These are phyloP conservation scores for Penicillium psychrosexuale DNA, from an alignment of 2,329 filamentous ascomycete species.

Conservation along the genomic window DNA sequence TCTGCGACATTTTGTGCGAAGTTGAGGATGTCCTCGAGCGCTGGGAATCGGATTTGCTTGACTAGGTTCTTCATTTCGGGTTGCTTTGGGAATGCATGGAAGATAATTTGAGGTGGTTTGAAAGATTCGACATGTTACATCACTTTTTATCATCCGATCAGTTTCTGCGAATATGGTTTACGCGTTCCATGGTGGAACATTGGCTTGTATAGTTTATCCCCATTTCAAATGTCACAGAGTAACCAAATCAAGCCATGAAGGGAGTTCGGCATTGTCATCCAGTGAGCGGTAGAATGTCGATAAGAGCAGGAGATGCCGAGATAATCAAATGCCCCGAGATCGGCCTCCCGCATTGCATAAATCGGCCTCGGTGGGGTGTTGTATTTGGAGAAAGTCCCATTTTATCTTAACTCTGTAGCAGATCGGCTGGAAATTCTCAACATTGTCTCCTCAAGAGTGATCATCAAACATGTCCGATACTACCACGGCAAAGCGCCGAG, in stretches of 20 bases:
- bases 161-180: background rate
- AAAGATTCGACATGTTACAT: background rate
- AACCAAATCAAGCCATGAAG: background rate
- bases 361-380: background rate
- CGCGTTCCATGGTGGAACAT: background rate
- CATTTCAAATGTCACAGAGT: background rate
- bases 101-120: background rate
- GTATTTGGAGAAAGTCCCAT: background rate
- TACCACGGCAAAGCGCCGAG: slow-evolving; percentile 13
- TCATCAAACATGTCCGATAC: background rate
- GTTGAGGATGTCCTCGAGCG: background rate
- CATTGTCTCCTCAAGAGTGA: background rate
- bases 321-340: background rate
- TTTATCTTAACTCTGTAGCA: background rate
- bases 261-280: background rate
- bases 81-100: background rate
- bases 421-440: background rate
- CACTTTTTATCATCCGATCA: slow-evolving; percentile 9
- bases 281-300: background rate
- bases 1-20: background rate
- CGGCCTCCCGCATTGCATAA: background rate
- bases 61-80: background rate
- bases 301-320: background rate
- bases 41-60: background rate
- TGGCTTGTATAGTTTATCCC: background rate